These are phyloP conservation scores for Pisolithus thermaeus DNA, from an alignment of 1,284 basidiomycete species.

Conservation along the genomic window DNA sequence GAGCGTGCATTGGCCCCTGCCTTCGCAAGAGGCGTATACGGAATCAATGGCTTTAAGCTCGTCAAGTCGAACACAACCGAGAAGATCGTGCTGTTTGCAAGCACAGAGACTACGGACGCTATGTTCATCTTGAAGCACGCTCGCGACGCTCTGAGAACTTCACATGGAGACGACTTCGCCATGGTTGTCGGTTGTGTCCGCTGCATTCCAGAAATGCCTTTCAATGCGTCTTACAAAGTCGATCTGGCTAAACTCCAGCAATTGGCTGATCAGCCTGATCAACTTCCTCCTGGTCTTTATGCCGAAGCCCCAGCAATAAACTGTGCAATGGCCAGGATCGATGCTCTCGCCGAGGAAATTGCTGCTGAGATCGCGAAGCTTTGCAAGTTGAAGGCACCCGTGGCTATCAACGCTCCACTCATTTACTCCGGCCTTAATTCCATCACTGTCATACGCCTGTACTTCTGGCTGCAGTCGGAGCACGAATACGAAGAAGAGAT, in stretches of 20 bases:
- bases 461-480: slow-evolving; percentile 21
- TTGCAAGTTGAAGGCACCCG: slow-evolving; percentile 12
- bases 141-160: slow-evolving; percentile 15
- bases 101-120: slow-evolving; percentile 14
- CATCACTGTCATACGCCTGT: slow-evolving; percentile 21
- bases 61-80: slow-evolving; percentile 21
- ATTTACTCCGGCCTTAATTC: slow-evolving; percentile 21
- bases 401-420: slow-evolving; percentile 16
- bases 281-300: slow-evolving; percentile 3
- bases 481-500: slow-evolving; percentile 19
- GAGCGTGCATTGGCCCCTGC: slow-evolving; percentile 22
- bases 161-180: slow-evolving; percentile 16
- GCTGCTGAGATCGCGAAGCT: slow-evolving; percentile 14
- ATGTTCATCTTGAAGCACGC: slow-evolving; percentile 19
- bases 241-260: slow-evolving; percentile 20
- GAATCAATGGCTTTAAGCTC: slow-evolving; percentile 19
- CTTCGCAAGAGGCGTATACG: slow-evolving; percentile 12
- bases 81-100: slow-evolving; percentile 18
- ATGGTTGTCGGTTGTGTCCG: slow-evolving; percentile 17
- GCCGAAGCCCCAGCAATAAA: slow-evolving; percentile 3
- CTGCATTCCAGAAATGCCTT: slow-evolving; percentile 23
- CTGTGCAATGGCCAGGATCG: slow-evolving; percentile 6
- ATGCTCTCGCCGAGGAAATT: slow-evolving; percentile 16
- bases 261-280: slow-evolving; percentile 13
- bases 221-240: slow-evolving; percentile 26